Conservation (phyloP, 2,329 filamentous ascomycete genomes). For the Exophiala lecanii-corni region DNA sequence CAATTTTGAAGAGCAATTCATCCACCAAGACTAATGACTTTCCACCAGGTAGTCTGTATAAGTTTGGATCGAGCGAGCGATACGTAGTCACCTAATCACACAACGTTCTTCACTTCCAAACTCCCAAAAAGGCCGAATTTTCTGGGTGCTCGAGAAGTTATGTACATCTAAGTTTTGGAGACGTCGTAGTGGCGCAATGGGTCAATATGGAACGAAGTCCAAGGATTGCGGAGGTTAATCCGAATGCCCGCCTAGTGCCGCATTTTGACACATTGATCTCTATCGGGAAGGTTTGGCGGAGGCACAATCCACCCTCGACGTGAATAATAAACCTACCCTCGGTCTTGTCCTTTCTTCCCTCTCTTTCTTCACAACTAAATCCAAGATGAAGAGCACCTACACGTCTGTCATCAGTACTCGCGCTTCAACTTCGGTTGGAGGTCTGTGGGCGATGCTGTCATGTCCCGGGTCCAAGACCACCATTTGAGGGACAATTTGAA, state of each 20-base stretch:
- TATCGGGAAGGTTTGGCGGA: constrained; percentile 12
- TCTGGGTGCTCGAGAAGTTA: no score
- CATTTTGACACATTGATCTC: neutral
- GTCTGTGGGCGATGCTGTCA: constrained; percentile 29
- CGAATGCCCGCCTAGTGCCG: constrained; percentile 1
- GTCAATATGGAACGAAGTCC: constrained; percentile 20
- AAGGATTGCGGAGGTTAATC: constrained; percentile 18
- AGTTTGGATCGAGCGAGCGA: no score
- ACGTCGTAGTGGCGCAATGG: constrained; percentile 11
- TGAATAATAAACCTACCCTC: no score
- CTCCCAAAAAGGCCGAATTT: no score
- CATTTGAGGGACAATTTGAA: constrained; percentile 27
- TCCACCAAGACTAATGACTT: no score
- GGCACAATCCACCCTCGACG: neutral
- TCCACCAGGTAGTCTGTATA: no score
- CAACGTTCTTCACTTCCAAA: no score
- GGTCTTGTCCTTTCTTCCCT: constrained; percentile 14
- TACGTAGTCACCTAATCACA: no score
- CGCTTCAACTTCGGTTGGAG: constrained; percentile 21
- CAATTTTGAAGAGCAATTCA: no score
- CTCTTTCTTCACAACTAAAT: constrained; percentile 29
- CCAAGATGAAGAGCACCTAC: constrained; percentile 27
- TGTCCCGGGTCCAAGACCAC: constrained; percentile 29
- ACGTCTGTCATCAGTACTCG: constrained; percentile 24
- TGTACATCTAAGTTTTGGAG: no score